A percentile compares a stretch with the other conserved stretches of the same genome.
Evolutionary conservation across 2,329 filamentous ascomycete species (phyloP).

Genomic region (Leptographium radiaticola): DNA sequence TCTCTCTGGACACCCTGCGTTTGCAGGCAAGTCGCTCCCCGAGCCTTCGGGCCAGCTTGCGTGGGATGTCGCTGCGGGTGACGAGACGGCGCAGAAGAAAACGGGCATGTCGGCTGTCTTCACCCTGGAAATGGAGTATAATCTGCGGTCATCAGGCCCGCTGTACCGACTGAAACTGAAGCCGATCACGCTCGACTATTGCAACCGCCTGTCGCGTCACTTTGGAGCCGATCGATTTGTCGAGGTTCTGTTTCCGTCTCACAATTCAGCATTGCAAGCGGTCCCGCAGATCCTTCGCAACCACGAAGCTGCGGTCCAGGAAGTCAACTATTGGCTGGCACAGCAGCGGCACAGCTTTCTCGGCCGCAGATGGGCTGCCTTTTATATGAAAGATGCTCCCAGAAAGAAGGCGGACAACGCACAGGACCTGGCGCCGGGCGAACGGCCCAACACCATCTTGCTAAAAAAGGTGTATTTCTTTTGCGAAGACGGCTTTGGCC

Average conservation of each 20-base stretch:
- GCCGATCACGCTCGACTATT: constrained; percentile 32
- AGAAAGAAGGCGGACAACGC: background rate
- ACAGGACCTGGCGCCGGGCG: constrained; percentile 17
- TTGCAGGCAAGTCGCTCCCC: constrained; percentile 33
- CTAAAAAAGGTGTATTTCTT: constrained; percentile 40
- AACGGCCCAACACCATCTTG: constrained; percentile 17
- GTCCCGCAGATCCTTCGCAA: constrained; percentile 18
- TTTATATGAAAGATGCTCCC: constrained; percentile 11
- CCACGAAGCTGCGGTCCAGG: constrained; percentile 17
- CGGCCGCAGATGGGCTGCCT: constrained; percentile 19
- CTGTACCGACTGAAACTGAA: constrained; percentile 33
- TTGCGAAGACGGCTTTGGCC: constrained; percentile 32
- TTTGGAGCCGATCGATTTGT: constrained; percentile 48
- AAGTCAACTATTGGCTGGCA: constrained; percentile 28
- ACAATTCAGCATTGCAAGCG: constrained; percentile 16
- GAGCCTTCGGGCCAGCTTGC: constrained; percentile 27
- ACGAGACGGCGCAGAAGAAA: constrained; percentile 4
- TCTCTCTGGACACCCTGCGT: constrained; percentile 25
- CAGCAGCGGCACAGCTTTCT: constrained; percentile 26
- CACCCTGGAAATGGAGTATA: constrained; percentile 27
- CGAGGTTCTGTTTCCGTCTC: constrained; percentile 37
- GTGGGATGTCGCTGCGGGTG: constrained; percentile 30
- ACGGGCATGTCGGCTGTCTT: constrained; percentile 29
- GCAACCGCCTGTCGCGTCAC: constrained; percentile 38
- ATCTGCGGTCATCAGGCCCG: constrained; percentile 20